Base-by-base conservation (phyloP, 1,284 basidiomycete species). In the Naganishia sp. region DNA sequence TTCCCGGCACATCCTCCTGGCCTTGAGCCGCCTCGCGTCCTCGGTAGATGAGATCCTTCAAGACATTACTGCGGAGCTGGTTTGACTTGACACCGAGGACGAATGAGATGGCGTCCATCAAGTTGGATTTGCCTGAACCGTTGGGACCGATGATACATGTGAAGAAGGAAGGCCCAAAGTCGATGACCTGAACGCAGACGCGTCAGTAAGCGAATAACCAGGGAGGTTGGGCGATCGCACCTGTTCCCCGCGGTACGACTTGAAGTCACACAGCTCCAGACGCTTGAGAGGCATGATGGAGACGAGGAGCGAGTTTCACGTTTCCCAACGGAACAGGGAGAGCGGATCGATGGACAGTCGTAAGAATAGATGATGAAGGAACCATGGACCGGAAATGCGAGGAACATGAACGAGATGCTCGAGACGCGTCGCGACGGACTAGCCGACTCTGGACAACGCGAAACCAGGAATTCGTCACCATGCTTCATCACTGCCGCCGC, bases 81-180 rank as follows among this genome's bases (percentile, higher is more conserved):
- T 89, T 89, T 65, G 90, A 93, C 81, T 94, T 93, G 54, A 99
- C 90, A 39, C 96, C 95, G 10, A 99, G 87, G 6, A 99, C 96
- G 77, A 99, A 99, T 2, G 96, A 99, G 72, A 99, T 97, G 65
- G 96, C 96, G 78, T 99, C 96, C 96, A 99, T 99, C 69, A 99
- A 86, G 78, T 99, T 99, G 42, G 92, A 95, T 79, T 99, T 99
- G 70, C 96, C 96, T 3, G 94, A 94, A 66, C 96, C 96, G 88
- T 99, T 99, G 51, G 96, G 95, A 28, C 96, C 96, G 73, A 97
- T 98, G 71, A 98, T 86, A 18, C 92, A 94, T 0, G 93, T 95
- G 80, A 99, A 99, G 72, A 89, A 87, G 5, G 76, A 71, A 70
- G 75, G 76, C 54, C 79, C 79, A 58, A 80, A 74, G 55, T 78